Percentiles rank a stretch among this genome's conserved stretches.
Evolutionary conservation across 441 rosid species (phyloP).

Genomic region (Gossypium gossypioides): DNA sequence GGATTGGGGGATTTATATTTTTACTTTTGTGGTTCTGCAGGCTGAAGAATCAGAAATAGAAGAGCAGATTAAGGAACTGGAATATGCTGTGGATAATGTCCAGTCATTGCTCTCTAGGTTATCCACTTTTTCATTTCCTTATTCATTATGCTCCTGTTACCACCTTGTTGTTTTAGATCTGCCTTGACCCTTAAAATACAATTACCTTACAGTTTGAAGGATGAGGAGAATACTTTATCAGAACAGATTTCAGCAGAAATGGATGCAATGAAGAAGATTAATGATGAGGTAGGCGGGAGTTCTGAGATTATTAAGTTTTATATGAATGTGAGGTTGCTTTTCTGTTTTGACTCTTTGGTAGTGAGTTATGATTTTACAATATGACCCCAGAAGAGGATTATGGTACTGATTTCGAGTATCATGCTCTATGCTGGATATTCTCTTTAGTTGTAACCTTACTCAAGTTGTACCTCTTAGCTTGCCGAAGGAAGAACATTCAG

Average conservation of each 20-base stretch:
- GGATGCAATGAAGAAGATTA: constrained; percentile 42
- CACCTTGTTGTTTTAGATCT: constrained; percentile 12
- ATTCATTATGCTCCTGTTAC: constrained; percentile 3
- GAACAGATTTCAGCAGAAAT: constrained; percentile 33
- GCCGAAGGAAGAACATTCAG: not conserved
- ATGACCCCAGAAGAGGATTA: not conserved
- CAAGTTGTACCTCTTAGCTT: not conserved
- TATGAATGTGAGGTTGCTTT: not conserved
- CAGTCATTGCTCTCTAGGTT: constrained; percentile 51
- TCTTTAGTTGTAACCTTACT: not conserved
- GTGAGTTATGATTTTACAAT: not conserved
- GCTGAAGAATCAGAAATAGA: constrained; percentile 79
- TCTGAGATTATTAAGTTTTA: constrained; percentile 3
- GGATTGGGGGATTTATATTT: not conserved
- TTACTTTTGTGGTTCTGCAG: constrained; percentile 29
- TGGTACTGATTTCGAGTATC: not conserved
- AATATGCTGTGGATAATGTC: constrained; percentile 44
- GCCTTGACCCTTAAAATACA: not conserved
- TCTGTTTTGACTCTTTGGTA: not conserved
- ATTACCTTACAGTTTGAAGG: constrained; percentile 49
- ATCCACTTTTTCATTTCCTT: constrained; percentile 3
- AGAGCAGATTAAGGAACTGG: constrained; percentile 52
- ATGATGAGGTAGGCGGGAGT: constrained; percentile 50
- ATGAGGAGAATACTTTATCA: constrained; percentile 45
- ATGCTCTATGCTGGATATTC: not conserved